Evolutionary conservation across 768 basidiomycete species (phyloP).

Genomic region (Leucocoprinus birnbaumii): DNA sequence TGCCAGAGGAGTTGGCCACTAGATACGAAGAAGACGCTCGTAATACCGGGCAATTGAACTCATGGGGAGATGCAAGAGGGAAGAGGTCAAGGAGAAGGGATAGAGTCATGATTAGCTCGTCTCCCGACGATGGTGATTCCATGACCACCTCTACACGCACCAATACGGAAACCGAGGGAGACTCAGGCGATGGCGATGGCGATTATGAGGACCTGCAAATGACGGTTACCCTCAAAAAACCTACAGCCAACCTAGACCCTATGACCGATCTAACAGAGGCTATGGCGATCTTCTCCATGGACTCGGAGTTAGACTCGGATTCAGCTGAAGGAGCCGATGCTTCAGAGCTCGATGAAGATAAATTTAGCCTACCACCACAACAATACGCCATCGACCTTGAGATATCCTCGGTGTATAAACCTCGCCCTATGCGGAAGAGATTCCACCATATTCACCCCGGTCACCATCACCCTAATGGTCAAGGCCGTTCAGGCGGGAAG

Average conservation of each 20-base stretch:
- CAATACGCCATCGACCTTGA: constrained; percentile 54
- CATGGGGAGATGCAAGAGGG: constrained; percentile 27
- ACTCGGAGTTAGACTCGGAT: constrained; percentile 34
- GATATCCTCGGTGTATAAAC: constrained; percentile 72
- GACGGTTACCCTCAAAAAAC: constrained; percentile 28
- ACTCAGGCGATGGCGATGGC: constrained; percentile 32
- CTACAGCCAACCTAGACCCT: constrained; percentile 11
- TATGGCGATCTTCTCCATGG: constrained; percentile 45
- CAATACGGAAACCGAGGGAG: constrained; percentile 37
- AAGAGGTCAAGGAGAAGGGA: constrained; percentile 35
- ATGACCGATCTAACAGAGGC: constrained; percentile 15
- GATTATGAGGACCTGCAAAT: constrained; percentile 23
- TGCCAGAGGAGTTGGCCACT: constrained; percentile 52
- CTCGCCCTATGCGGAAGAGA: constrained; percentile 50
- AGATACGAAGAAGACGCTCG: constrained; percentile 7
- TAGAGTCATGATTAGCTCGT: constrained; percentile 29
- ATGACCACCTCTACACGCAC: constrained; percentile 16
- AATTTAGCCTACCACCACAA: constrained; percentile 17
- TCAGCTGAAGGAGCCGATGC: constrained; percentile 25
- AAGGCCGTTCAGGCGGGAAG: constrained; percentile 29
- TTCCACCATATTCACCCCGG: constrained; percentile 16
- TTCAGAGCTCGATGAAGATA: constrained; percentile 15
- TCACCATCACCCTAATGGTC: constrained; percentile 25
- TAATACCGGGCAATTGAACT: background rate
- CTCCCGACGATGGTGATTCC: constrained; percentile 20